phyloP scores from a whole-genome alignment of 345 rosid species.

The Pelargonium nanum region DNA sequence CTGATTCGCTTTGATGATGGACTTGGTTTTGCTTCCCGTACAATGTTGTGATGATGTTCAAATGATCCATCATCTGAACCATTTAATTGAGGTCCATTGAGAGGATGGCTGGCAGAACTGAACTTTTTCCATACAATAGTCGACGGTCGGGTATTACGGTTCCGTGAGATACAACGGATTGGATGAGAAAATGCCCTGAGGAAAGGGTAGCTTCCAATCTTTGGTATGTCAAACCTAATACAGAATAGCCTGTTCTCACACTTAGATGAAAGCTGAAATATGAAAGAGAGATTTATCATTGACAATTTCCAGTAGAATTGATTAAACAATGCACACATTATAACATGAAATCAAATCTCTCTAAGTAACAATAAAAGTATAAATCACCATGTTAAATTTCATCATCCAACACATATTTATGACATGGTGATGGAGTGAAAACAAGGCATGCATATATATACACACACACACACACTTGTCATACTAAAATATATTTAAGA shows the following conservation, averaged over 20 bases:
- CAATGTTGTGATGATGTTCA: slow-evolving; percentile 28
- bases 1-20: slow-evolving; percentile 53
- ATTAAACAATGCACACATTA: too few relatives aligned
- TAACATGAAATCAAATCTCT: not conserved
- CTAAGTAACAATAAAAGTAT: too few relatives aligned
- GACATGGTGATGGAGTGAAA: too few relatives aligned
- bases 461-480: too few relatives aligned
- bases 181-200: slow-evolving; percentile 52
- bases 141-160: slow-evolving; percentile 28
- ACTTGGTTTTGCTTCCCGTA: slow-evolving; percentile 36
- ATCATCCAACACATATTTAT: too few relatives aligned
- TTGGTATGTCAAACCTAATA: slow-evolving; percentile 46
- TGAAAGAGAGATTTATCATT: slow-evolving; percentile 7
- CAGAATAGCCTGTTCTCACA: slow-evolving; percentile 65
- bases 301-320: too few relatives aligned
- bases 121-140: slow-evolving; percentile 40
- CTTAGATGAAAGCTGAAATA: slow-evolving; percentile 65
- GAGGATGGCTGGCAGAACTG: slow-evolving; percentile 20
- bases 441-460: too few relatives aligned
- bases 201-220: slow-evolving; percentile 52
- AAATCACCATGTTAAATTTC: too few relatives aligned
- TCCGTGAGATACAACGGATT: slow-evolving; percentile 58
- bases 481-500: too few relatives aligned
- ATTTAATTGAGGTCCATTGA: slow-evolving; percentile 24
- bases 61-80: slow-evolving; percentile 27